Conservation (phyloP, 495 filamentous ascomycete species). For the Geoglossum glabrum region DNA sequence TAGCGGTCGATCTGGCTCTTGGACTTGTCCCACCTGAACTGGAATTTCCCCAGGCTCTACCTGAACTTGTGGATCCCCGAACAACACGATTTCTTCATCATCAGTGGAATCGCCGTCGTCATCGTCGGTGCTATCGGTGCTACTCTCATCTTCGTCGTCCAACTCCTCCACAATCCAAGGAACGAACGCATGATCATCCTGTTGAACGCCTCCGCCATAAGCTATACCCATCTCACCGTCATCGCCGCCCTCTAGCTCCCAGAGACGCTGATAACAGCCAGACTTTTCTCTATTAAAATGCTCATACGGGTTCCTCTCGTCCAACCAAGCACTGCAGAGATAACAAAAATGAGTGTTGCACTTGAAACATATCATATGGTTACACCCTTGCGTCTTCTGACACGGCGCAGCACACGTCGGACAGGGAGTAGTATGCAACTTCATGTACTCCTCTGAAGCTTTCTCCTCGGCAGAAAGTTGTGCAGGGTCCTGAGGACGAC, state of each 20-base stretch:
- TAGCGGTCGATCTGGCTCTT: background rate
- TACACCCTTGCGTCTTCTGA: conserved; percentile 87
- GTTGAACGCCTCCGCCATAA: conserved; percentile 26
- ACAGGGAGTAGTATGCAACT: conserved; percentile 61
- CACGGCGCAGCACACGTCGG: conserved; percentile 74
- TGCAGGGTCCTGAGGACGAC: conserved; percentile 34
- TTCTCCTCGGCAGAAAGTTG: conserved; percentile 67
- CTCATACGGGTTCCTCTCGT: conserved; percentile 56
- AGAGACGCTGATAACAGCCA: conserved; percentile 62
- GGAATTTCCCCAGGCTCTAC: background rate
- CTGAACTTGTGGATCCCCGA: background rate
- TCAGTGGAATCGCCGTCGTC: background rate
- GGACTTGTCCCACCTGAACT: background rate
- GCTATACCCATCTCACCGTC: conserved; percentile 36
- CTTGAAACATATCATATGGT: conserved; percentile 89
- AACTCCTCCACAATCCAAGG: background rate
- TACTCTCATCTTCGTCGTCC: background rate
- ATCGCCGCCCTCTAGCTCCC: conserved; percentile 77
- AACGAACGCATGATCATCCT: conserved; percentile 5
- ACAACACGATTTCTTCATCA: background rate
- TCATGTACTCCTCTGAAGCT: conserved; percentile 64
- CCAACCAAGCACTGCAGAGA: conserved; percentile 75
- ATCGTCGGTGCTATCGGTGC: background rate
- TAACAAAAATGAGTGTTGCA: conserved; percentile 93
- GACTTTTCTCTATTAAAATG: conserved; percentile 61